Evolutionary conservation across 768 basidiomycete genomes (phyloP).

Genomic region (Hygrophorus pudorinus): DNA sequence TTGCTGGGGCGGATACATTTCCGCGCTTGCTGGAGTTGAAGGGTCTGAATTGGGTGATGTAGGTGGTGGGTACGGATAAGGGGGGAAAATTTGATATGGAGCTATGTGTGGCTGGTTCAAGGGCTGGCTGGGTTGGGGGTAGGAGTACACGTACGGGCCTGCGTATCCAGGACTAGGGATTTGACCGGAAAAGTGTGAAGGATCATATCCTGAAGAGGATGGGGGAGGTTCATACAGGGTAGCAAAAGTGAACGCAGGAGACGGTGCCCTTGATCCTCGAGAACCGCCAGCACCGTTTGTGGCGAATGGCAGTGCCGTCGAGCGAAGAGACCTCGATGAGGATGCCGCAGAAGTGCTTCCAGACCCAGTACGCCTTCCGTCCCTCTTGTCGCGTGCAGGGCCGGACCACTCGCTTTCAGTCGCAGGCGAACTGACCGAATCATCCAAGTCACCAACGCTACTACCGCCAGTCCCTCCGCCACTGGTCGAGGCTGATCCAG

Average conservation of each 20-base stretch:
- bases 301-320: conserved; percentile 38
- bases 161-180: conserved; percentile 33
- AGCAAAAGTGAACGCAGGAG: conserved; percentile 69
- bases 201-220: conserved; percentile 34
- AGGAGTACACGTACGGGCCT: conserved; percentile 40
- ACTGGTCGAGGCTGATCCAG: conserved; percentile 50
- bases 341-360: conserved; percentile 41
- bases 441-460: conserved; percentile 57
- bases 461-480: conserved; percentile 39
- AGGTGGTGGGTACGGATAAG: conserved; percentile 30
- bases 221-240: conserved; percentile 57
- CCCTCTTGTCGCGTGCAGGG: conserved; percentile 47
- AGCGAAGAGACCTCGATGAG: conserved; percentile 51
- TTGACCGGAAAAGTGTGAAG: conserved; percentile 31
- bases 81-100: conserved; percentile 23
- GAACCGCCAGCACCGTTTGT: conserved; percentile 50
- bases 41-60: conserved; percentile 24
- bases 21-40: conserved; percentile 19
- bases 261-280: conserved; percentile 63
- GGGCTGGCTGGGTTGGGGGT: conserved; percentile 24
- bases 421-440: conserved; percentile 58
- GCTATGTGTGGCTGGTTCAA: conserved; percentile 8
- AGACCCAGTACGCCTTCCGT: conserved; percentile 30
- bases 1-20: conserved; percentile 23
- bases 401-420: conserved; percentile 79